A percentile compares a stretch with the other conserved stretches of the same genome.
These are phyloP conservation scores for Allomyces arbusculus DNA, from an alignment of 192 early-diverging fungal genomes.

Conservation along the genomic window DNA sequence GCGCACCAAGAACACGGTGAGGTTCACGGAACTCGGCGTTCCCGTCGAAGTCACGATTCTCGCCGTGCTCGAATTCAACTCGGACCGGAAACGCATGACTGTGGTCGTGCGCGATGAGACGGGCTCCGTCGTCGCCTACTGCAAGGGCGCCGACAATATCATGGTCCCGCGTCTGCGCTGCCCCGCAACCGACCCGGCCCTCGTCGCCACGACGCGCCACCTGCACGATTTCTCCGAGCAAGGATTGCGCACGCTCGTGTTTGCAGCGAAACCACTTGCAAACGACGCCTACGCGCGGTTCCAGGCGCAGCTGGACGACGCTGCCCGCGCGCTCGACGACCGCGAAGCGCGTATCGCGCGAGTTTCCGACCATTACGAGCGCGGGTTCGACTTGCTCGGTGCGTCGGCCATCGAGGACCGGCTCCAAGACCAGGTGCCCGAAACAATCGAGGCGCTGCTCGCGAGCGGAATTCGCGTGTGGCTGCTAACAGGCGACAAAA, in stretches of 20 bases:
- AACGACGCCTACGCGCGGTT: conserved; percentile 46
- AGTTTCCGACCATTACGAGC: conserved; percentile 22
- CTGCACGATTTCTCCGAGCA: conserved; percentile 49
- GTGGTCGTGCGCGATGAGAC: conserved; percentile 48
- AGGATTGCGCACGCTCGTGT: conserved; percentile 65
- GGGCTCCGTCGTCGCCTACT: conserved; percentile 52
- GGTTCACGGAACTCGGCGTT: neutral
- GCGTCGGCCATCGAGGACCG: conserved; percentile 39
- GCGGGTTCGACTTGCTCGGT: conserved; percentile 20
- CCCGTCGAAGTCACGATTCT: conserved; percentile 27
- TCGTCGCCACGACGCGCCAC: conserved; percentile 13
- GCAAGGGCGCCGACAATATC: conserved; percentile 34
- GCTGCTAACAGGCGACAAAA: conserved; percentile 42
- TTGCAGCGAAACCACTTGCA: conserved; percentile 43
- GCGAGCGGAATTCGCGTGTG: conserved; percentile 28
- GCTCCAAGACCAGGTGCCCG: conserved; percentile 34
- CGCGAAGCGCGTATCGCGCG: conserved; percentile 26
- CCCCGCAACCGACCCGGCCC: neutral
- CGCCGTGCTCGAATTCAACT: conserved; percentile 77
- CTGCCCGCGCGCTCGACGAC: conserved; percentile 40
- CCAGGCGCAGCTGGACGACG: conserved; percentile 43
- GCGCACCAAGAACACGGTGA: neutral
- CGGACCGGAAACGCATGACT: conserved; percentile 91
- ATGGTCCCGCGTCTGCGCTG: neutral
- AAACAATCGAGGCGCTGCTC: conserved; percentile 34